Conservation (phyloP, 768 basidiomycete genomes). For the Astraeus odoratus region DNA sequence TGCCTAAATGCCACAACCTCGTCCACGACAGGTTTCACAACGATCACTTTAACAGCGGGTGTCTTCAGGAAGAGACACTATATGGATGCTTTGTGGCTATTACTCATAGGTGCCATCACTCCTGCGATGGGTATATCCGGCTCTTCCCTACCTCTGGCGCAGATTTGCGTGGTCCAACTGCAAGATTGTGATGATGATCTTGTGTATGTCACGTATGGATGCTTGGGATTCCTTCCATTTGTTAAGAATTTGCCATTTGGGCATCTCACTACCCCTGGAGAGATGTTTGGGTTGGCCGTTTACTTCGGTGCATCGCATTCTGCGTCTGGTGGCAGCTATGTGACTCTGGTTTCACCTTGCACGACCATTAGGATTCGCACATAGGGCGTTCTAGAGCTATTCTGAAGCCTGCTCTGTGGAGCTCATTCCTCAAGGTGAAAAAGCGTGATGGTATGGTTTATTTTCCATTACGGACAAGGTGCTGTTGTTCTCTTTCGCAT, state of each 20-base stretch:
- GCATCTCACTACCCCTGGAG: slow-evolving; percentile 67
- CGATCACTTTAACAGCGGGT: slow-evolving; percentile 86
- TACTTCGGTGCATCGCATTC: slow-evolving; percentile 61
- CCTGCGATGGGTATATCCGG: slow-evolving; percentile 76
- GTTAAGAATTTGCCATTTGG: slow-evolving; percentile 50
- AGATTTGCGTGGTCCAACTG: slow-evolving; percentile 60
- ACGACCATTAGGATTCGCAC: slow-evolving; percentile 49
- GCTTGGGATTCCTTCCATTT: slow-evolving; percentile 63
- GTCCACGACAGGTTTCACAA: slow-evolving; percentile 64
- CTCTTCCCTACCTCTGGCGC: slow-evolving; percentile 74
- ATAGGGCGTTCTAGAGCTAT: slow-evolving; percentile 89
- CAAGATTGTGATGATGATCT: slow-evolving; percentile 56
- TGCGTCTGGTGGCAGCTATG: not conserved
- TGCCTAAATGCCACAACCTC: too few relatives aligned
- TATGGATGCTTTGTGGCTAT: slow-evolving; percentile 72
- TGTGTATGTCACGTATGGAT: slow-evolving; percentile 75
- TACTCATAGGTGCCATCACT: slow-evolving; percentile 74
- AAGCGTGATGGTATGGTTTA: slow-evolving; percentile 82
- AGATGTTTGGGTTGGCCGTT: slow-evolving; percentile 81
- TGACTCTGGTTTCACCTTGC: not conserved
- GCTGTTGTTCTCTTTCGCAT: not conserved
- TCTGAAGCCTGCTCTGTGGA: slow-evolving; percentile 83
- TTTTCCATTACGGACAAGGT: slow-evolving; percentile 92
- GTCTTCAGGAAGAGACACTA: slow-evolving; percentile 87
- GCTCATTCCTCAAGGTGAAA: slow-evolving; percentile 80